A percentile compares a stretch with the other conserved stretches of the same genome.
Evolutionary conservation across 768 basidiomycete genomes (phyloP).

Genomic region (Leccinum olivaceopallidum): DNA sequence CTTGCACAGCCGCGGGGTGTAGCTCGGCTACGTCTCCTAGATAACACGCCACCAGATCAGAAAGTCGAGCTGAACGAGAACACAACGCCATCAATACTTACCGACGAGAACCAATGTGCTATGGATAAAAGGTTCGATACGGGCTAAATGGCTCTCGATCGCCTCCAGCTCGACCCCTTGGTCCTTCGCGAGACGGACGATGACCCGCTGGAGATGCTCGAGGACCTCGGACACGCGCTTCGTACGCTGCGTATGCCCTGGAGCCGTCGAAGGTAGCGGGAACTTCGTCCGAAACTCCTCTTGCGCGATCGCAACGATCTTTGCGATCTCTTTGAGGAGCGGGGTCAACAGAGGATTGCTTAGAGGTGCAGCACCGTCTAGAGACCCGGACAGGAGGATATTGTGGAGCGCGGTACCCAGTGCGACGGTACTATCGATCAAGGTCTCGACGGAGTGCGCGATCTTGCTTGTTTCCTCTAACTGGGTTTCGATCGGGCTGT

Average conservation of each 20-base stretch:
- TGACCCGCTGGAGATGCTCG: not conserved
- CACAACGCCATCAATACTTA: not conserved
- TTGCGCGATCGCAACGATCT: not conserved
- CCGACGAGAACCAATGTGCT: conserved; percentile 12
- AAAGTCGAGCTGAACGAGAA: not conserved
- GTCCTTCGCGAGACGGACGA: conserved; percentile 3
- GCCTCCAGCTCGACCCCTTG: not conserved
- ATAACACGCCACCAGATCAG: not conserved
- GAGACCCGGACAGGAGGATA: not conserved
- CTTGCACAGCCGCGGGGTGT: conserved; percentile 13
- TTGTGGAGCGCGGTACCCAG: not conserved
- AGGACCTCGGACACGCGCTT: not conserved
- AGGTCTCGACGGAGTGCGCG: conserved; percentile 4
- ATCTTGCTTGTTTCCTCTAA: conserved; percentile 6
- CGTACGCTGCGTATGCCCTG: conserved; percentile 11
- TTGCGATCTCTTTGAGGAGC: not conserved
- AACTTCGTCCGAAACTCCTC: conserved; percentile 10
- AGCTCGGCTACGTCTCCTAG: conserved; percentile 20
- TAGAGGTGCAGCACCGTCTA: not conserved
- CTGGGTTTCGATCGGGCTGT: not conserved
- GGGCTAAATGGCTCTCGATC: conserved; percentile 7
- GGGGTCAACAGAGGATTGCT: not conserved
- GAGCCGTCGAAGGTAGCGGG: conserved; percentile 9
- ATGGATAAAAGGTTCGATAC: not conserved
- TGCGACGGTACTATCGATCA: conserved; percentile 1